Base-by-base conservation (phyloP, 139 green algal genomes). In the Zygnema circumcarinatum region DNA sequence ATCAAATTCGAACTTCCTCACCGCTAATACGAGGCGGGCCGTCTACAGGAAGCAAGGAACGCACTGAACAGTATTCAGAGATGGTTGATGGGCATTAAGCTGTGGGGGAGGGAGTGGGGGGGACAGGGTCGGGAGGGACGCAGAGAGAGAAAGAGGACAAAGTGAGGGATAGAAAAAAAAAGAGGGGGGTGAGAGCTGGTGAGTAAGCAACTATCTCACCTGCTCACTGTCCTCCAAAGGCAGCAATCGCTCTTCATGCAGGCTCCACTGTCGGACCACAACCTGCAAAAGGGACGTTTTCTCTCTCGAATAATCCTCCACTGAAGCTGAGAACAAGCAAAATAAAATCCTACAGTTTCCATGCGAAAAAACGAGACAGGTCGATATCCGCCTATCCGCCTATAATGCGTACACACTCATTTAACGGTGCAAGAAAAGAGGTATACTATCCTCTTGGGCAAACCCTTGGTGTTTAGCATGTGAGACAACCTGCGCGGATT, bases 1-100 rank as follows among this genome's bases (percentile, higher is more conserved):
- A 41, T 86, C 79, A 75, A 86, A 86, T 35, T 86, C 79, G 32
- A 86, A 86, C 7, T 11, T 2, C 67, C 67, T 81, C 67, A 86
- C 79, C 2, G 32, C 79, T 35, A 3, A 35, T 42, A 75, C n/a
- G 22, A 85, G 82, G 2, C 79, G 62, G 16, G 22, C 69, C 7
- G 79, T 29, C 75, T 83, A 53, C 2, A 41, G 7, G 7, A 7
- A 78, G 7, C 35, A 52, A 78, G 36, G 69, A 78, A 78, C 16
- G 16, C 3, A 78, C 7, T 20, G 69, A 62, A 62, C n/a, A n/a
- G n/a, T n/a, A n/a, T n/a, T n/a, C n/a, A n/a, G n/a, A n/a, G n/a
- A n/a, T n/a, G n/a, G n/a, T n/a, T n/a, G n/a, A n/a, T n/a, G n/a
- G n/a, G n/a, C n/a, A n/a, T n/a, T n/a, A n/a, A n/a, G n/a, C n/a